Conservation (phyloP, 441 rosid species). For the Aquilaria agallochum region DNA sequence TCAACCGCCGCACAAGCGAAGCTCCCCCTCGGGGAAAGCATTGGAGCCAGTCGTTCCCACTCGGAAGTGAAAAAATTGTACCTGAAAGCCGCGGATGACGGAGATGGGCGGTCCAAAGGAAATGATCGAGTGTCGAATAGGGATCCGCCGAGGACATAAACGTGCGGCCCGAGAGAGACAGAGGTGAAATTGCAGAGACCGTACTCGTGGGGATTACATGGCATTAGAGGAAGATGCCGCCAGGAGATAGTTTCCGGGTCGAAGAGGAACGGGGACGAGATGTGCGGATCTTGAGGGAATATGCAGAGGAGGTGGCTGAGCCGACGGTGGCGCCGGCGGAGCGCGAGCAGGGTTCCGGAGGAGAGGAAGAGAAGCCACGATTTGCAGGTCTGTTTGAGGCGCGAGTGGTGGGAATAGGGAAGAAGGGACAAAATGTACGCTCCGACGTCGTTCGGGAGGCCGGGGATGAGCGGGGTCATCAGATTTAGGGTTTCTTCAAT, state of each 20-base stretch:
- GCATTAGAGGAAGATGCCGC: constrained; percentile 69
- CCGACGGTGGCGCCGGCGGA: constrained; percentile 34
- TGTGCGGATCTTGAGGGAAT: constrained; percentile 84
- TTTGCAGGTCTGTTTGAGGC: constrained; percentile 66
- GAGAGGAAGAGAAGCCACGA: constrained; percentile 78
- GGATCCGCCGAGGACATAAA: constrained; percentile 86
- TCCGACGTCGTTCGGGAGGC: constrained; percentile 70
- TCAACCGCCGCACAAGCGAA: constrained; percentile 71
- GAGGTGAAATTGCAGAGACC: constrained; percentile 87
- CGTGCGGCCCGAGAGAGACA: constrained; percentile 47
- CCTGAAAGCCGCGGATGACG: constrained; percentile 63
- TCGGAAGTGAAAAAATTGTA: constrained; percentile 41
- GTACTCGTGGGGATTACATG: constrained; percentile 75
- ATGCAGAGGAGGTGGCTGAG: constrained; percentile 65
- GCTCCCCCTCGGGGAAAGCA: constrained; percentile 87
- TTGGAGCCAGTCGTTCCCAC: constrained; percentile 75
- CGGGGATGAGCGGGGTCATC: constrained; percentile 36
- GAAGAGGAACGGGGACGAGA: constrained; percentile 72
- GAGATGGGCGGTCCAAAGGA: constrained; percentile 75
- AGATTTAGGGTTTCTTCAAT: constrained; percentile 35
- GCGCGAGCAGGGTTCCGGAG: constrained; percentile 51
- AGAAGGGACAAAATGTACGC: constrained; percentile 52
- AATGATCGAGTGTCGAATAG: constrained; percentile 79
- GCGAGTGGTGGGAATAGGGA: constrained; percentile 73
- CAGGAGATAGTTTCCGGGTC: constrained; percentile 68